These are phyloP conservation scores for Pyronema omphalodes DNA, from an alignment of 495 filamentous ascomycete genomes.

Conservation along the genomic window DNA sequence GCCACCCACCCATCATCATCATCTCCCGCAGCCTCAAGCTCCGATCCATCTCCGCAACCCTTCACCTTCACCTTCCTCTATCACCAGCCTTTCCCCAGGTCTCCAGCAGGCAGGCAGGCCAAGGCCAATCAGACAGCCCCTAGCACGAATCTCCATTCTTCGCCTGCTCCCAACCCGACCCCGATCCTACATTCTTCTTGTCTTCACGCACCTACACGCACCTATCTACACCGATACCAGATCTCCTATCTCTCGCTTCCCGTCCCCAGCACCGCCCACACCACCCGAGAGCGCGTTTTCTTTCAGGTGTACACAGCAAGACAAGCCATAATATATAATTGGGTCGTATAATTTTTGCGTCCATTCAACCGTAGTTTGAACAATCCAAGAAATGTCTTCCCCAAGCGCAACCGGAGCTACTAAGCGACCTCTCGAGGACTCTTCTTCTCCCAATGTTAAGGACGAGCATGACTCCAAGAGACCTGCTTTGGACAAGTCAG, in stretches of 20 bases:
- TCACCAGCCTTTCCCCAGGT: background rate
- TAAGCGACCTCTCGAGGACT: slow-evolving; percentile 92
- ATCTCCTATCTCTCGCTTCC: slow-evolving; percentile 9
- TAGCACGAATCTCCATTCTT: slow-evolving; percentile 13
- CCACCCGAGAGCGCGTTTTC: slow-evolving; percentile 21
- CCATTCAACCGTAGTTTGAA: slow-evolving; percentile 17
- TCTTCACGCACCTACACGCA: background rate
- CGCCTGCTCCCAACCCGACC: slow-evolving; percentile 11
- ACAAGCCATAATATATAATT: slow-evolving; percentile 22
- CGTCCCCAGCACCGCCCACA: slow-evolving; percentile 12
- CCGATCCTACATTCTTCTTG: slow-evolving; percentile 1
- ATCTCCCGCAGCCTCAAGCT: slow-evolving; percentile 7
- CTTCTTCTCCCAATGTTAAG: slow-evolving; percentile 78
- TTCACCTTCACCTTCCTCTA: slow-evolving; percentile 1
- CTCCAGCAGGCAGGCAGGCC: background rate
- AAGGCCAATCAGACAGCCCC: background rate
- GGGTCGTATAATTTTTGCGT: slow-evolving; percentile 27
- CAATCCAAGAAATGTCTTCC: slow-evolving; percentile 28
- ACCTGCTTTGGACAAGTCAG: slow-evolving; percentile 71
- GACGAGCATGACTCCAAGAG: slow-evolving; percentile 94
- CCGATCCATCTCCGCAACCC: slow-evolving; percentile 8
- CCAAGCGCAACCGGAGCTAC: slow-evolving; percentile 41
- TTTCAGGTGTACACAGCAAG: slow-evolving; percentile 26
- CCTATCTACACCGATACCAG: slow-evolving; percentile 1
- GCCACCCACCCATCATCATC: slow-evolving; percentile 3